These are phyloP conservation scores for Condylostoma magnum DNA, from an alignment of 169 alveolate genomes.

Conservation along the genomic window DNA sequence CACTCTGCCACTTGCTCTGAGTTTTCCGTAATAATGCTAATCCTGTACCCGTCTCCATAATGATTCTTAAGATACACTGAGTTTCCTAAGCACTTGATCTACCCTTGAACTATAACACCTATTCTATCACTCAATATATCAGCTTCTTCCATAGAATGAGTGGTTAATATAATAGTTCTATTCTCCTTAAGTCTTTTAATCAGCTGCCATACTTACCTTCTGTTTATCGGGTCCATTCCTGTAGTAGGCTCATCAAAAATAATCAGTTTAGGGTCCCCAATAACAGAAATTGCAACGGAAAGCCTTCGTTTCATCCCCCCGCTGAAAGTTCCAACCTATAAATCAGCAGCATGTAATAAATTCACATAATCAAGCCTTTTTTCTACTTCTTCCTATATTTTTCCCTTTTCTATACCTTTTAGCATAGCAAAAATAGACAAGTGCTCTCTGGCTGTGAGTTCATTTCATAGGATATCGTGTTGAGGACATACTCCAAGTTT, in stretches of 20 bases:
- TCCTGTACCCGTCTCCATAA: slow-evolving; percentile 62
- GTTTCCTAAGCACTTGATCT: slow-evolving; percentile 66
- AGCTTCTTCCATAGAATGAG: slow-evolving; percentile 88
- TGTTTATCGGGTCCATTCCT: slow-evolving; percentile 78
- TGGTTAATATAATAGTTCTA: slow-evolving; percentile 65
- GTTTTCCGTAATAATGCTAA: slow-evolving; percentile 48
- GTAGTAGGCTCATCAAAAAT: slow-evolving; percentile 48
- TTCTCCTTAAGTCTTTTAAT: slow-evolving; percentile 55
- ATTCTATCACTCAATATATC: slow-evolving; percentile 74
- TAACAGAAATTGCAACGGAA: slow-evolving; percentile 80
- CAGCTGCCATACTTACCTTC: slow-evolving; percentile 73
- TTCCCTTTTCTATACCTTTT: slow-evolving; percentile 55
- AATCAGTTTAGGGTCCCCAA: slow-evolving; percentile 18
- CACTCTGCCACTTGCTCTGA: background rate
- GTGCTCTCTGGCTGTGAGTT: slow-evolving; percentile 76
- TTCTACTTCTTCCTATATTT: slow-evolving; percentile 43
- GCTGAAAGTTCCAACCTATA: slow-evolving; percentile 61
- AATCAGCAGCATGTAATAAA: slow-evolving; percentile 59
- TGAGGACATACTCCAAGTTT: slow-evolving; percentile 85
- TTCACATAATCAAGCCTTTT: slow-evolving; percentile 56
- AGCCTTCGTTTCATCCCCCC: slow-evolving; percentile 93
- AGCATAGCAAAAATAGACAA: slow-evolving; percentile 59
- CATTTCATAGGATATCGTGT: slow-evolving; percentile 79
- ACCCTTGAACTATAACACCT: slow-evolving; percentile 65
- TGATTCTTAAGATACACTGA: slow-evolving; percentile 63